phyloP scores from a whole-genome alignment of 768 basidiomycete genomes.

The Vararia minispora region DNA sequence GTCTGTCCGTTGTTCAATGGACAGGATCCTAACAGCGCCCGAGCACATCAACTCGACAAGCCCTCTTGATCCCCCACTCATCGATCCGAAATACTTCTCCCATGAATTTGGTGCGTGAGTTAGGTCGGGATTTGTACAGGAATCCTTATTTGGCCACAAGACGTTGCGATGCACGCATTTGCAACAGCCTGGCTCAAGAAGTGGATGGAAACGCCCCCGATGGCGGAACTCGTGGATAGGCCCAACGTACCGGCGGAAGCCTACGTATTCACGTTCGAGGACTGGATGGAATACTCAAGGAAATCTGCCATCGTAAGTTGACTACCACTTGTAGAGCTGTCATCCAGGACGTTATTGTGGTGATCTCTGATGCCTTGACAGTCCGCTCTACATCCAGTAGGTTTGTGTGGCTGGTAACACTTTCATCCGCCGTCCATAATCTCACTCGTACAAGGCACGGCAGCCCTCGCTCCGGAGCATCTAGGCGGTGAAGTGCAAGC shows the following conservation, averaged over 20 bases:
- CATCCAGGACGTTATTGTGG: not conserved
- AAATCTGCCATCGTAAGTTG: slow-evolving; percentile 9
- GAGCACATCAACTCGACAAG: slow-evolving; percentile 23
- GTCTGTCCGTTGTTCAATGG: not conserved
- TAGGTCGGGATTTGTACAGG: no score
- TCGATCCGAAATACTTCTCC: slow-evolving; percentile 32
- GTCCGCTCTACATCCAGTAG: slow-evolving; percentile 13
- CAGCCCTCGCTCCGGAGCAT: slow-evolving; percentile 28
- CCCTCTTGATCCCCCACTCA: slow-evolving; percentile 24
- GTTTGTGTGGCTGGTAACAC: not conserved
- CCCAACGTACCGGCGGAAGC: slow-evolving; percentile 7
- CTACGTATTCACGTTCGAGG: slow-evolving; percentile 8
- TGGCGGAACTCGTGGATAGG: slow-evolving; percentile 3
- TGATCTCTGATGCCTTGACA: not conserved
- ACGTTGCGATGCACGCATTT: slow-evolving; percentile 23
- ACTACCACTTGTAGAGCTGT: no score
- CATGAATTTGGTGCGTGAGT: slow-evolving; percentile 7
- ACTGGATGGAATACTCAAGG: slow-evolving; percentile 10
- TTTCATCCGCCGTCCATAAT: not conserved
- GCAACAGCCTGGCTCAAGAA: slow-evolving; percentile 12
- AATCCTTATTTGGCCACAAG: slow-evolving; percentile 7
- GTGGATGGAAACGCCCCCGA: slow-evolving; percentile 13
- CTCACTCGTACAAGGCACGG: slow-evolving; percentile 22
- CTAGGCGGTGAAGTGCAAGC: slow-evolving; percentile 22
- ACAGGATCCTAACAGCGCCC: not conserved